phyloP scores from a whole-genome alignment of 257 asterid species.

The Solanum peruvianum region DNA sequence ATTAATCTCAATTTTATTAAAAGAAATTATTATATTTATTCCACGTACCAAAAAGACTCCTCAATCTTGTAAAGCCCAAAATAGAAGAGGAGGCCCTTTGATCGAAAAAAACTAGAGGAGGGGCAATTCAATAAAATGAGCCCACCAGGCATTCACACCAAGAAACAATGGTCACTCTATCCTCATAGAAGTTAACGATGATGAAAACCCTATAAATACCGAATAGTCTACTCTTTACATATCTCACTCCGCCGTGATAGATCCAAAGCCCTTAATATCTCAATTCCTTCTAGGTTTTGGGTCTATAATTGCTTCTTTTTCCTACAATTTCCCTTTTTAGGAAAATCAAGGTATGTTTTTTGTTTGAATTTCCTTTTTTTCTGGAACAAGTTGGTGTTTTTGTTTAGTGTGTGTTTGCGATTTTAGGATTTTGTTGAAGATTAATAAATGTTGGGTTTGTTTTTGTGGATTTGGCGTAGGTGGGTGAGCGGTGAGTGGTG shows the following conservation, averaged over 20 bases:
- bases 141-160: background rate
- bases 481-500: background rate
- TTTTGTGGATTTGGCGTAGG: background rate
- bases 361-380: background rate
- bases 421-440: constrained; percentile 3
- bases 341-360: background rate
- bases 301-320: background rate
- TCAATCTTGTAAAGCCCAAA: background rate
- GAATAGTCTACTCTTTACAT: background rate
- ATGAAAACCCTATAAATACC: background rate
- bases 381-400: background rate
- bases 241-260: background rate
- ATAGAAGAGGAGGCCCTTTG: too few species aligned
- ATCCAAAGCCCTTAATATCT: background rate
- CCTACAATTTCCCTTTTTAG: background rate
- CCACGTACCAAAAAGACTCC: background rate
- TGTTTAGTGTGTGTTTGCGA: background rate
- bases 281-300: background rate
- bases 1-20: too few species aligned
- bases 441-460: background rate
- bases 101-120: background rate
- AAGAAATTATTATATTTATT: too few species aligned
- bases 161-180: background rate
- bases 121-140: background rate
- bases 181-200: background rate